Evolutionary conservation across 2,329 filamentous ascomycete genomes (phyloP), one percentile per base, ranked within the genome.

Genomic region (Colletotrichum brevisporum): DNA sequence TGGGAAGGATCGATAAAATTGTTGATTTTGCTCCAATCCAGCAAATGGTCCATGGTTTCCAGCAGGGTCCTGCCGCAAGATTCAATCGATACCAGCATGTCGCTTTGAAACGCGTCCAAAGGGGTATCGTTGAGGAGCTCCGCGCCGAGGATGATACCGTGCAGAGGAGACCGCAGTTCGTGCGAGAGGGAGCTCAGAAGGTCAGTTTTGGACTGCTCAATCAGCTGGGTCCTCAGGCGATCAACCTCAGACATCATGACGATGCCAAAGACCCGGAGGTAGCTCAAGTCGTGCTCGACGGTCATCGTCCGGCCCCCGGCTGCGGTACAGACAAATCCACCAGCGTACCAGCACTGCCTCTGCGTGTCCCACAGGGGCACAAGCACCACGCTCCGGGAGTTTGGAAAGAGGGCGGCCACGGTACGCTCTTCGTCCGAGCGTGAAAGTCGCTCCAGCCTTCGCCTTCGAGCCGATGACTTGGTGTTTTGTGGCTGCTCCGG

Each of bases 121-220:
- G 77, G 69, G 0, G 86, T 88, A n/a, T 89, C 86, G 4, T 83
- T 81, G 0, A 90, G 73, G 4, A 89, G 75, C 71, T 89, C 87
- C 1, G 83, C 81, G 60, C 81, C 87, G 0, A 86, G 84, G 0
- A 91, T 77, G 36, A 91, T 85, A 3, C 89, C 89, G 63, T 91
- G 89, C 0, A 91, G 78, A 0, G 89, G 89, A 2, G 86, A 89
- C 5, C 89, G 82, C 13, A 91, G 77, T 74, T 91, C 89, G 73
- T 91, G 89, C 3, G 86, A 89, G 6, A 91, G 84, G 1, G 86
- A 89, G 0, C 86, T 85, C 8, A 91, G 83, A 41, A 89, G 86
- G 66, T 90, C 87, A 1, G 84, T 84, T 74, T 89, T 89, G 31
- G 86, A 84, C 59, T 80, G 83, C 36, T 84, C 81, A 0, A 80